Evolutionary conservation across 1,284 basidiomycete species (phyloP).

Genomic region (Anthracocystis setariae): DNA sequence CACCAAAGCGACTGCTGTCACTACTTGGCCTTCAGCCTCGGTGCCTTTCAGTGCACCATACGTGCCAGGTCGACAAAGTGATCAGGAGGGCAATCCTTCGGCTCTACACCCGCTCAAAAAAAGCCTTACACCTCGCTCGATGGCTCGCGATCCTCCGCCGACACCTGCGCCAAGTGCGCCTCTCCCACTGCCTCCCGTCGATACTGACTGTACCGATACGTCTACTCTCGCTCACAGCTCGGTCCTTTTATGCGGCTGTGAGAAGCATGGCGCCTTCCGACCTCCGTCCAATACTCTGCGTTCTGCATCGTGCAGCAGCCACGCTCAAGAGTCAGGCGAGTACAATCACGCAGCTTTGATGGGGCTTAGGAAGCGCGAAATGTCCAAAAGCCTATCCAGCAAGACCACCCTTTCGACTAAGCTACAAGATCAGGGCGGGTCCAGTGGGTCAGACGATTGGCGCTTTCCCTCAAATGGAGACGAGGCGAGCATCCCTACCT

Average conservation of each 20-base stretch:
- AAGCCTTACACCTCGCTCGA: not conserved
- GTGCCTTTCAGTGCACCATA: constrained; percentile 1
- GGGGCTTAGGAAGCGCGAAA: too few relatives aligned
- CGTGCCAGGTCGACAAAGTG: not conserved
- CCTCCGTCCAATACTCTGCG: too few relatives aligned
- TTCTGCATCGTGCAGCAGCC: too few relatives aligned
- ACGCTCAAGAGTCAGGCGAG: too few relatives aligned
- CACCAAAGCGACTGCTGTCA: not conserved
- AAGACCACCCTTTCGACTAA: too few relatives aligned
- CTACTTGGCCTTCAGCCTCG: constrained; percentile 7
- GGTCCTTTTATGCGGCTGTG: not conserved
- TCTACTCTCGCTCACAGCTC: not conserved
- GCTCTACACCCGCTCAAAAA: not conserved
- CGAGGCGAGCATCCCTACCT: not conserved
- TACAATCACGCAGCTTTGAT: too few relatives aligned
- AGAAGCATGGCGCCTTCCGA: too few relatives aligned
- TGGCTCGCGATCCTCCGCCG: constrained; percentile 8
- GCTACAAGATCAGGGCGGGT: too few relatives aligned
- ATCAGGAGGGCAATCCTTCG: not conserved
- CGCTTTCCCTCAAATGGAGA: not conserved
- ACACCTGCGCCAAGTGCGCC: constrained; percentile 20
- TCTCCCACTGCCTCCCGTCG: constrained; percentile 12
- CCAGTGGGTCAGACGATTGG: not conserved
- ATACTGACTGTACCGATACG: not conserved
- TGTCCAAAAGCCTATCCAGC: too few relatives aligned